Evolutionary conservation across 2,329 filamentous ascomycete genomes (phyloP).

Genomic region (Trichoderma gracile): DNA sequence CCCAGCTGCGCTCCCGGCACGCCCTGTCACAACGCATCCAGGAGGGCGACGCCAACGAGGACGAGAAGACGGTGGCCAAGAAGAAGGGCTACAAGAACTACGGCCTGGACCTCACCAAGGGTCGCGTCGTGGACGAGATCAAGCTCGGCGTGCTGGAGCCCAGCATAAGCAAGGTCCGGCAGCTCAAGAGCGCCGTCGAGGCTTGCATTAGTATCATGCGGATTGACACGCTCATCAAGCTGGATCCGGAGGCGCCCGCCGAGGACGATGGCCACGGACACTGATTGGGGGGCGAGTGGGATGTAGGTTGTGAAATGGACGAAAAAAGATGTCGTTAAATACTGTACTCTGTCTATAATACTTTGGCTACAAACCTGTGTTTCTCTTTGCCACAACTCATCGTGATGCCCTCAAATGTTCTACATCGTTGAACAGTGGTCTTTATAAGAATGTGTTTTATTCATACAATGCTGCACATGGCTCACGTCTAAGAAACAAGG

Average conservation of each 20-base stretch:
- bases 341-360: constrained; percentile 12
- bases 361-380: background rate
- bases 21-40: constrained; percentile 89
- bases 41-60: constrained; percentile 79
- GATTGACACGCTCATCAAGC: constrained; percentile 97
- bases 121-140: constrained; percentile 88
- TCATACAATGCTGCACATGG: constrained; percentile 42
- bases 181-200: constrained; percentile 97
- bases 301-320: constrained; percentile 17
- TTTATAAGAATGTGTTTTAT: constrained; percentile 38
- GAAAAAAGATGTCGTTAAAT: constrained; percentile 32
- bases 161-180: constrained; percentile 96
- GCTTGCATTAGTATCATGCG: constrained; percentile 99
- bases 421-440: background rate
- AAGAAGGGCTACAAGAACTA: constrained; percentile 99
- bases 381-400: background rate
- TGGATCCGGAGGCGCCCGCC: constrained; percentile 84
- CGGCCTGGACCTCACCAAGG: constrained; percentile 84
- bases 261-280: constrained; percentile 83
- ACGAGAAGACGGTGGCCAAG: constrained; percentile 85
- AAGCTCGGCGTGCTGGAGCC: constrained; percentile 96
- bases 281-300: constrained; percentile 43
- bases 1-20: constrained; percentile 91
- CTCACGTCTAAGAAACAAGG: constrained; percentile 41
- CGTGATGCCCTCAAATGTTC: background rate